These are phyloP conservation scores for Myxozyma udenii DNA, from an alignment of 805 yeast species.

Conservation along the genomic window DNA sequence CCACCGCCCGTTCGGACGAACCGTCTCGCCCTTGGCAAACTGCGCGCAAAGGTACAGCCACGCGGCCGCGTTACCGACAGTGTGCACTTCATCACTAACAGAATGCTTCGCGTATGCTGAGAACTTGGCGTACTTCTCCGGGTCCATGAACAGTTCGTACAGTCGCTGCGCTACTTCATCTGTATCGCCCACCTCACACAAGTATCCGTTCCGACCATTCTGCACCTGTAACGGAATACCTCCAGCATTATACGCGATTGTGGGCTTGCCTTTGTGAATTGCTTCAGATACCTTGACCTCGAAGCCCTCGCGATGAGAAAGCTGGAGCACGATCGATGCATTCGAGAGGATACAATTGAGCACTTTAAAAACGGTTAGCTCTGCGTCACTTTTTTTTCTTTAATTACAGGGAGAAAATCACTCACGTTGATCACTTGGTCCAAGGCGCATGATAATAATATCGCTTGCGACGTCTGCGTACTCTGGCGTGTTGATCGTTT, in stretches of 20 bases:
- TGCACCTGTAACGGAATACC: constrained; percentile 27
- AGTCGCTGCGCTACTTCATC: constrained; percentile 16
- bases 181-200: constrained; percentile 25
- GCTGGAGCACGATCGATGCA: constrained; percentile 24
- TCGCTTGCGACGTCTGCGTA: constrained; percentile 22
- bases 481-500: constrained; percentile 11
- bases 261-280: constrained; percentile 27
- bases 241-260: constrained; percentile 25
- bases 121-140: constrained; percentile 5
- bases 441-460: constrained; percentile 22
- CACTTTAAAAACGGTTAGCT: constrained; percentile 6
- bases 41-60: constrained; percentile 27
- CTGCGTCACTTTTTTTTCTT: too few species aligned
- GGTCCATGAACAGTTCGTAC: constrained; percentile 17
- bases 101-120: constrained; percentile 11
- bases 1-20: constrained; percentile 23
- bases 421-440: constrained; percentile 28
- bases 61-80: constrained; percentile 25
- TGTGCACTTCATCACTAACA: constrained; percentile 26
- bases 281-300: constrained; percentile 31
- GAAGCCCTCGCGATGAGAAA: constrained; percentile 29
- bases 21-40: constrained; percentile 16
- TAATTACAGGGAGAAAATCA: too few species aligned
- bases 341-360: constrained; percentile 27
- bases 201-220: constrained; percentile 17